Base-by-base conservation (phyloP, 2,329 filamentous ascomycete genomes). In the Botrytis galanthina region DNA sequence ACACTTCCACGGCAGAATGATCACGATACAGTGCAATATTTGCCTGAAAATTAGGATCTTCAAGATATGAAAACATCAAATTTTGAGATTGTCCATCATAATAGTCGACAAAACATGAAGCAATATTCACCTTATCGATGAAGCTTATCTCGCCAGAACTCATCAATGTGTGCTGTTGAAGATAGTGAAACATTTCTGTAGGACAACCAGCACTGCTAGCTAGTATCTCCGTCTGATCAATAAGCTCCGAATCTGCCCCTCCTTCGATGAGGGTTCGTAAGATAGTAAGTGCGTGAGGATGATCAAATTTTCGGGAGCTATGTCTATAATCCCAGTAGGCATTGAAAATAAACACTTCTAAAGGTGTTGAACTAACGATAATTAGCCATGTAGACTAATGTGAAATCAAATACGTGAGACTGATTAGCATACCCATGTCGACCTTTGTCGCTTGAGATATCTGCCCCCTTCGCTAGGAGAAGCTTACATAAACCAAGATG, bases 61-160 rank as follows among this genome's bases (percentile, higher is more conserved):
- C 48, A 54, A 54, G 48, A n/a, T 7, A 54, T n/a, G 48, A 54
- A 3, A 54, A 16, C 0, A n/a, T n/a, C 26, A n/a, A 16, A 26
- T 26, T 26, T 12, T 12, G 46, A 26, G 46, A 12, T 51, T 12
- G 22, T 14, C 5, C 46, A 51, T 1, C 4, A 12, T 5, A 0
- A 26, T 10, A 4, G 4, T 3, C 0, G 1, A 51, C 1, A 51
- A 12, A 51, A 10, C 10, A 0, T 1, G 0, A 12, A 26, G 46
- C 46, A 26, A 51, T 51, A 51, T 1, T 0, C 22, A 51, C 9
- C 22, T 26, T 51, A 12, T 51, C 9, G 12, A 51, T 26, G 12
- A 54, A 54, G 16, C 2, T n/a, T 3, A 16, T 54, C 48, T 54
- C 48, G 22, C 48, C 26, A 3, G 48, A 54, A n/a, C 26, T 54